Evolutionary conservation across 108 stramenopile genomes (phyloP).

Genomic region (Skeletonema marinoi): DNA sequence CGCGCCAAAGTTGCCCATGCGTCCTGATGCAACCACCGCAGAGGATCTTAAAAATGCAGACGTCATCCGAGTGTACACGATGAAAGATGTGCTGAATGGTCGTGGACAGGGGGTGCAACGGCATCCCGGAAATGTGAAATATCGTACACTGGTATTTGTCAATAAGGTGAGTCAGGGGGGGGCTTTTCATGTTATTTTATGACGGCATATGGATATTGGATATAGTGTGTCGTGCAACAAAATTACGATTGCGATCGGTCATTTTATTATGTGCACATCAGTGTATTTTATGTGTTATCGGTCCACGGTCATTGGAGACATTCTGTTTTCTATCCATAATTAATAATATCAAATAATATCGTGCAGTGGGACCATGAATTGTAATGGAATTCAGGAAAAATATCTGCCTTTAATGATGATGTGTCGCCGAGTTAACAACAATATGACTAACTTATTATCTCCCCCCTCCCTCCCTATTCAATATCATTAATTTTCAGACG

Average conservation of each 20-base stretch:
- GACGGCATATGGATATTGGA: too few relatives aligned
- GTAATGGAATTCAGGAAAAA: not conserved
- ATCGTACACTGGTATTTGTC: slow-evolving; percentile 37
- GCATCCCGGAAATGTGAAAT: slow-evolving; percentile 48
- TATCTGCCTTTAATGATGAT: not conserved
- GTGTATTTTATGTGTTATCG: not conserved
- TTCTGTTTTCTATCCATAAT: not conserved
- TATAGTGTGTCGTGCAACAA: not conserved
- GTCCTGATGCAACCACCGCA: not conserved
- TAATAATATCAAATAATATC: not conserved
- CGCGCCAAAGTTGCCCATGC: not conserved
- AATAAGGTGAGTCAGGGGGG: slow-evolving; percentile 29
- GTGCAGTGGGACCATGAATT: not conserved
- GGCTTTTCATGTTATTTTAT: too few relatives aligned
- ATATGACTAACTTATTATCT: not conserved
- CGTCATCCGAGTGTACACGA: not conserved
- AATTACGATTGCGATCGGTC: not conserved
- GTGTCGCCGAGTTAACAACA: not conserved
- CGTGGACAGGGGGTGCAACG: slow-evolving; percentile 50
- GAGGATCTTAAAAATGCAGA: not conserved
- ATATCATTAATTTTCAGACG: slow-evolving; percentile 2
- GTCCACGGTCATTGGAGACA: not conserved
- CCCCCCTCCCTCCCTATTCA: not conserved
- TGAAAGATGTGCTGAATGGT: slow-evolving; percentile 41
- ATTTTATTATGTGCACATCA: not conserved